A percentile compares a stretch with the other conserved stretches of the same genome.
phyloP scores from a whole-genome alignment of 164 flowering plant genomes.

The Vitis riparia region DNA sequence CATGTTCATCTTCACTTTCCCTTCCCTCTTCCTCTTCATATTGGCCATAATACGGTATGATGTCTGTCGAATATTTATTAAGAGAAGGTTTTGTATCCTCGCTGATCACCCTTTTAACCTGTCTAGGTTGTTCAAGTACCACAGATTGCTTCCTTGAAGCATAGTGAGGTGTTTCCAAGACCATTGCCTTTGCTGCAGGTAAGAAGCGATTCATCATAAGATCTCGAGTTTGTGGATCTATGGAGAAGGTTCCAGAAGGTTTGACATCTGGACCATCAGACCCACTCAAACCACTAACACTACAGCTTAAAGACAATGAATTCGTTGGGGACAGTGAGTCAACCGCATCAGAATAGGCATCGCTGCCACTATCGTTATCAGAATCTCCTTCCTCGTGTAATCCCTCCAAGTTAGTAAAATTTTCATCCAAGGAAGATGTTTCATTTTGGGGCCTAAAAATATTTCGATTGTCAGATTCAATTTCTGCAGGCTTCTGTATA shows the following conservation, averaged over 20 bases:
- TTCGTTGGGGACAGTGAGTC: constrained; percentile 35
- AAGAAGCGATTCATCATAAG: constrained; percentile 66
- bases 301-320: constrained; percentile 39
- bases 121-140: constrained; percentile 28
- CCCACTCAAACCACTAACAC: constrained; percentile 46
- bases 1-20: constrained; percentile 38
- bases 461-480: constrained; percentile 12
- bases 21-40: constrained; percentile 21
- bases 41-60: constrained; percentile 11
- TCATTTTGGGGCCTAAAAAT: constrained; percentile 11
- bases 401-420: constrained; percentile 18
- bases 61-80: constrained; percentile 10
- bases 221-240: constrained; percentile 44
- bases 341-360: constrained; percentile 47
- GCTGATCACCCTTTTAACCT: constrained; percentile 15
- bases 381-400: constrained; percentile 17
- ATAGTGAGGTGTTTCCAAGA: constrained; percentile 42
- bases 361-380: constrained; percentile 28
- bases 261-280: constrained; percentile 25
- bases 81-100: constrained; percentile 20
- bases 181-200: constrained; percentile 70
- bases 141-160: constrained; percentile 34
- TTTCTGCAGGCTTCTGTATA: constrained; percentile 7
- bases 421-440: constrained; percentile 8
- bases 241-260: constrained; percentile 33